phyloP scores from a whole-genome alignment of 164 flowering plant genomes.

The Amborella trichopoda region DNA sequence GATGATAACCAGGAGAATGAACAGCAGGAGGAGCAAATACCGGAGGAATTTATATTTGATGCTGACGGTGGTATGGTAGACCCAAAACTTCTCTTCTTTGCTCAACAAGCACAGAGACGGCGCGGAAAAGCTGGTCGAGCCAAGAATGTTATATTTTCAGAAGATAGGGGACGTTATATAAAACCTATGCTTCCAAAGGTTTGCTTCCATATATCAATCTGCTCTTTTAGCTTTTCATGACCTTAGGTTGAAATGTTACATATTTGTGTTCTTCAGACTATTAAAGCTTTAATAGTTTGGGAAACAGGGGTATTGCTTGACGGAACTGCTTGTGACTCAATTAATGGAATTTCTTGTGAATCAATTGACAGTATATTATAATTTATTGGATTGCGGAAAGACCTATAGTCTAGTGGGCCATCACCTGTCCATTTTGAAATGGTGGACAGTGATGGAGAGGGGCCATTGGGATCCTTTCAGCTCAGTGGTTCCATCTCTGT shows the following conservation, averaged over 20 bases:
- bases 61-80: conserved; percentile 97
- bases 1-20: conserved; percentile 75
- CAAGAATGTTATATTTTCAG: conserved; percentile 92
- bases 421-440: no score
- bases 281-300: neutral
- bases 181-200: conserved; percentile 99
- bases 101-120: conserved; percentile 93
- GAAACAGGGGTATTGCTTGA: neutral
- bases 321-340: neutral
- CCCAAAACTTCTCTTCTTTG: conserved; percentile 93
- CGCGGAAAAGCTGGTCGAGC: conserved; percentile 93
- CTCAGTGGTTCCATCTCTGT: no score
- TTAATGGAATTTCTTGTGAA: no score
- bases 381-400: no score
- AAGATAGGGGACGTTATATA: conserved; percentile 90
- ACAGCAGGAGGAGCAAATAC: conserved; percentile 77
- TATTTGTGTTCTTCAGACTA: no score
- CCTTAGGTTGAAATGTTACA: no score
- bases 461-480: no score
- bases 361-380: no score
- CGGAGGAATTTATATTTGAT: conserved; percentile 96
- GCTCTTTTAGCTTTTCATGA: no score
- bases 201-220: no score
- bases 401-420: no score
- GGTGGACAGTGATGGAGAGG: no score